phyloP scores from a whole-genome alignment of 176 grass and related monocot species.

The Oryza glumipatula region DNA sequence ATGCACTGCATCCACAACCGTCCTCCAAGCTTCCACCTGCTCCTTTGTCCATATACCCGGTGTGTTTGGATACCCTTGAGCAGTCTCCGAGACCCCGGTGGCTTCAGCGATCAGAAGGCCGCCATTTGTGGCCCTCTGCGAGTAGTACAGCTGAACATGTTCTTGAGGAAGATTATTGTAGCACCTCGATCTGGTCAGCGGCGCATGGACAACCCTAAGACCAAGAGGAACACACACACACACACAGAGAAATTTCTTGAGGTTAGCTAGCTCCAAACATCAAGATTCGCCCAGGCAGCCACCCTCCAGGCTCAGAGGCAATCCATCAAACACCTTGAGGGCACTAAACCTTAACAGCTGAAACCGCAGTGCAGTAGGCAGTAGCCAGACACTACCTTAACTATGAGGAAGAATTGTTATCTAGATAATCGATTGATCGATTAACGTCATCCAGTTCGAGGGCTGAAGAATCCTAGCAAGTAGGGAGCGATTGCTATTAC shows the following conservation, averaged over 20 bases:
- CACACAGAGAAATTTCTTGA: background rate
- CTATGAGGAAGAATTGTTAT: background rate
- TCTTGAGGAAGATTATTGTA: conserved; percentile 36
- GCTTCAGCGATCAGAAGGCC: conserved; percentile 50
- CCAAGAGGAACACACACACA: background rate
- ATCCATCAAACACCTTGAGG: conserved; percentile 33
- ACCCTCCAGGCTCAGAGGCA: background rate
- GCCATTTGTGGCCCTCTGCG: conserved; percentile 45
- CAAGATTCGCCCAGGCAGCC: background rate
- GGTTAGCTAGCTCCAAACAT: background rate
- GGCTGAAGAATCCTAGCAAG: background rate
- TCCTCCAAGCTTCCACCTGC: conserved; percentile 72
- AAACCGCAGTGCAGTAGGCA: too few species aligned
- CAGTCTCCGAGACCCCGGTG: conserved; percentile 43
- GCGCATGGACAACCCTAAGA: conserved; percentile 46
- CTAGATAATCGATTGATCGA: background rate
- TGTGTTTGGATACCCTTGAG: conserved; percentile 49
- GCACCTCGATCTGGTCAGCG: conserved; percentile 39
- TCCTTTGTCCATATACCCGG: conserved; percentile 73
- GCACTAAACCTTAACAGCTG: background rate
- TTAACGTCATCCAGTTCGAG: background rate
- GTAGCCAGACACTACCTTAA: background rate
- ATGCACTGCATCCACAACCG: conserved; percentile 59
- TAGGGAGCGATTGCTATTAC: background rate
- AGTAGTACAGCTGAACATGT: conserved; percentile 48